These are phyloP conservation scores for Buddleja alternifolia DNA, from an alignment of 257 asterid species.

Conservation along the genomic window DNA sequence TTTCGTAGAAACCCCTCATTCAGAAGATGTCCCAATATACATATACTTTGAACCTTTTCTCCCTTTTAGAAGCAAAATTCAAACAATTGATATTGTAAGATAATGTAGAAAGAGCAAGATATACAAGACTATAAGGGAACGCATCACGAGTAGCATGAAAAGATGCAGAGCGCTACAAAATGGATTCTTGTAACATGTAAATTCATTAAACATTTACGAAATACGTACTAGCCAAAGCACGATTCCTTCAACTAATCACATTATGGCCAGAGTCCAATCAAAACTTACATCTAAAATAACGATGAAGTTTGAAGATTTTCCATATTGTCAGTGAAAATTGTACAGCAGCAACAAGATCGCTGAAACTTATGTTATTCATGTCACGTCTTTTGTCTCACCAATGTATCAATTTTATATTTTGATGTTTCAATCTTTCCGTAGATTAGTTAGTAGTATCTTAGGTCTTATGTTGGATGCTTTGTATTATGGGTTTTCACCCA, in stretches of 20 bases:
- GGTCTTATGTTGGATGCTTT: too few relatives aligned
- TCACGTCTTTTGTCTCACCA: too few relatives aligned
- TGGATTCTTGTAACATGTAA: neutral
- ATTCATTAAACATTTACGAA: neutral
- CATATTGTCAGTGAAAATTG: conserved; percentile 7
- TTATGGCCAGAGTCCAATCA: neutral
- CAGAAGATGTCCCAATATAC: conserved; percentile 87
- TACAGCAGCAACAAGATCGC: conserved; percentile 16
- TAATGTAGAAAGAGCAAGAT: conserved; percentile 14
- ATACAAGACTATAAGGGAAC: conserved; percentile 10
- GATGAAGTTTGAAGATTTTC: conserved; percentile 1
- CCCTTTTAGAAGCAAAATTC: conserved; percentile 49
- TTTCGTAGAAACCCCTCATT: conserved; percentile 82
- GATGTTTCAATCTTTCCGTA: too few relatives aligned
- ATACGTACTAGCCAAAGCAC: too few relatives aligned
- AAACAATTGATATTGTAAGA: conserved; percentile 19
- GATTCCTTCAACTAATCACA: conserved; percentile 17
- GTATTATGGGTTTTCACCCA: too few relatives aligned
- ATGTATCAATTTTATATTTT: too few relatives aligned
- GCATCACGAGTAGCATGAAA: conserved; percentile 1
- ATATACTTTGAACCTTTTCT: conserved; percentile 75
- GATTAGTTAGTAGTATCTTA: too few relatives aligned
- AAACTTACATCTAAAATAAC: neutral
- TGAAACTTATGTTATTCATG: too few relatives aligned
- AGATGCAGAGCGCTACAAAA: conserved; percentile 22